phyloP scores from a whole-genome alignment of 306 rosid genomes.

The Cicer judaicum region DNA sequence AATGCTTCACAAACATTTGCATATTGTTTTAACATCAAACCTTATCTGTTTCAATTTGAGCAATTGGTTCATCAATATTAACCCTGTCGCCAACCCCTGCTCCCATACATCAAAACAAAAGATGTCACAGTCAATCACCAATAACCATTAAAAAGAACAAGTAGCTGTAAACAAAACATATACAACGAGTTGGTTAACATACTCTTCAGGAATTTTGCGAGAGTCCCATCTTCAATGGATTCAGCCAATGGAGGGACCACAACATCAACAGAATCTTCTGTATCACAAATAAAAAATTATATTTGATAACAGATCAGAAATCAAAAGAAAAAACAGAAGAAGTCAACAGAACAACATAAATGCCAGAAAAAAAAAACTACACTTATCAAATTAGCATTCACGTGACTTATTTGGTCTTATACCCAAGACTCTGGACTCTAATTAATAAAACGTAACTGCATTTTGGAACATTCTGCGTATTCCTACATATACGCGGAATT shows the following conservation, averaged over 20 bases:
- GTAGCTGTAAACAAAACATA: conserved; percentile 4
- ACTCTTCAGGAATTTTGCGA: conserved; percentile 82
- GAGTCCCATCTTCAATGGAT: conserved; percentile 79
- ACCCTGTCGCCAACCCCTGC: conserved; percentile 80
- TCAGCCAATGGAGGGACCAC: conserved; percentile 85
- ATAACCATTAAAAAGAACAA: conserved; percentile 28
- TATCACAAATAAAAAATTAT: conserved; percentile 43
- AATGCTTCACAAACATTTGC: conserved; percentile 39
- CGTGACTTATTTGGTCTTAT: conserved; percentile 18
- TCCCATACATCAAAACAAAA: conserved; percentile 44
- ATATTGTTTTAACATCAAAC: conserved; percentile 45
- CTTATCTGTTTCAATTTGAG: conserved; percentile 92
- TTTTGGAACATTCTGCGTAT: conserved; percentile 23
- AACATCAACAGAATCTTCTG: conserved; percentile 74
- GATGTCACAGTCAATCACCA: conserved; percentile 37
- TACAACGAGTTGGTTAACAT: conserved; percentile 40
- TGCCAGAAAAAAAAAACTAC: conserved; percentile 14
- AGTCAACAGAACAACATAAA: conserved; percentile 10
- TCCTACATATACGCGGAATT: conserved; percentile 13
- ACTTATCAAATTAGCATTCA: neutral
- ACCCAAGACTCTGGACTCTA: conserved; percentile 13
- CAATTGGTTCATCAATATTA: conserved; percentile 76
- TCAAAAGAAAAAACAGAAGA: conserved; percentile 16
- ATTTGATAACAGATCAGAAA: conserved; percentile 28
- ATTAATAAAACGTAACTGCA: conserved; percentile 25